A percentile compares a stretch with the other conserved stretches of the same genome.
Conservation (phyloP, 345 rosid genomes). For the Limnanthes douglasii region DNA sequence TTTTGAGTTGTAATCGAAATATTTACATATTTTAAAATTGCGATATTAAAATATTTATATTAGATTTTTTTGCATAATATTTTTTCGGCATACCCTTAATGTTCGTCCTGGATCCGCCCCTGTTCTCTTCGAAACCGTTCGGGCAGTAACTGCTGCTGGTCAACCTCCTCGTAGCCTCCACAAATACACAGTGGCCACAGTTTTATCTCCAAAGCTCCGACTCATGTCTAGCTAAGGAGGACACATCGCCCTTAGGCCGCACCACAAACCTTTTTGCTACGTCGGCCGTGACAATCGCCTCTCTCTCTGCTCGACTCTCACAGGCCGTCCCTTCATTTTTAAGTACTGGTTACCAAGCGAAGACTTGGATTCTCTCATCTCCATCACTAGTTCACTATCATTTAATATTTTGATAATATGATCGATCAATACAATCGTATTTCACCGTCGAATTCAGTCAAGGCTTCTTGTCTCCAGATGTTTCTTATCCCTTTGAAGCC, state of each 20-base stretch:
- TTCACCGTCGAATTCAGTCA: slow-evolving; percentile 13
- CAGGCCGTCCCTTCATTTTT: slow-evolving; percentile 51
- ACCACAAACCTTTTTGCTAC: slow-evolving; percentile 75
- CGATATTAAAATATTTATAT: too few species aligned
- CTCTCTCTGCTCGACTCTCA: slow-evolving; percentile 47
- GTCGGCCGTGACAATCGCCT: slow-evolving; percentile 74
- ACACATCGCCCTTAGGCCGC: slow-evolving; percentile 84
- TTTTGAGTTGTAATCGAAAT: too few species aligned
- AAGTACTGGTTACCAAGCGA: slow-evolving; percentile 91
- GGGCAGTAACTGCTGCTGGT: too few species aligned
- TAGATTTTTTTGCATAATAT: too few species aligned
- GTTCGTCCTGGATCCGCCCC: too few species aligned
- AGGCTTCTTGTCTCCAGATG: slow-evolving; percentile 53
- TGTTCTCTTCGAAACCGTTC: too few species aligned
- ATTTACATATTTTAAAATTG: too few species aligned
- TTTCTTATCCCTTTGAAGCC: slow-evolving; percentile 63
- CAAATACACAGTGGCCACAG: too few species aligned
- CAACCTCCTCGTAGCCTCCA: too few species aligned
- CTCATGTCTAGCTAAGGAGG: slow-evolving; percentile 94
- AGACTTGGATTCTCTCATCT: slow-evolving; percentile 85
- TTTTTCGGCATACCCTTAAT: too few species aligned
- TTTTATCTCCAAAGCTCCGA: slow-evolving; percentile 47
- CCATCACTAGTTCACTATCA: slow-evolving; percentile 81
- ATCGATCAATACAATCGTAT: slow-evolving; percentile 89
- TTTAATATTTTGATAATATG: slow-evolving; percentile 92